Conservation (phyloP, 192 early-diverging fungal genomes). For the Physocladia obscura region DNA sequence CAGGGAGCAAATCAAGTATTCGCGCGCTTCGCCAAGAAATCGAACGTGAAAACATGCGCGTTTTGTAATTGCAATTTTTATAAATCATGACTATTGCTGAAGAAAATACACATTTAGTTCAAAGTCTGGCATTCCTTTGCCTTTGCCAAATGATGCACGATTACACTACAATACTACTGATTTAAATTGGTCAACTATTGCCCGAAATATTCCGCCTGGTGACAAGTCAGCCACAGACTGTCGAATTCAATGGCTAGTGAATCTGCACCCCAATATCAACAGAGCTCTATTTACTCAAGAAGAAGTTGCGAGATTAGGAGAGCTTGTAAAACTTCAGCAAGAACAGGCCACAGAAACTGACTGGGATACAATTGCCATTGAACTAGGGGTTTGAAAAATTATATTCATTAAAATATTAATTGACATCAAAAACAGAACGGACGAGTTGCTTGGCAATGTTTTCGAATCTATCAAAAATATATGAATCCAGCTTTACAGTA, state of each 20-base stretch:
- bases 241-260: not conserved
- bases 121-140: not conserved
- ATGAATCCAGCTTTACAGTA: constrained; percentile 1
- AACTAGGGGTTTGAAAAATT: constrained; percentile 6
- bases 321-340: not conserved
- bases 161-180: not conserved
- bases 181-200: constrained; percentile 3
- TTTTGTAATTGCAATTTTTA: not conserved
- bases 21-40: not conserved
- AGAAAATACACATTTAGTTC: not conserved
- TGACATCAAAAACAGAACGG: not conserved
- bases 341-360: constrained; percentile 3
- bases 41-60: constrained; percentile 18
- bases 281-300: not conserved
- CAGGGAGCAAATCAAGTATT: not conserved
- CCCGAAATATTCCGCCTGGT: not conserved
- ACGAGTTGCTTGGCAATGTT: constrained; percentile 20
- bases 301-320: not conserved
- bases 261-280: constrained; percentile 2
- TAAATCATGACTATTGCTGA: not conserved
- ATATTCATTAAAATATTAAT: not conserved
- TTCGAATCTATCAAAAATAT: constrained; percentile 15
- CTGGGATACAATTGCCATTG: constrained; percentile 7
- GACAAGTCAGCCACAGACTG: not conserved
- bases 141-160: not conserved